Percentiles rank a stretch among this genome's conserved stretches.
phyloP scores from a whole-genome alignment of 2,329 filamentous ascomycete genomes.

The Hymenoscyphus scutula region DNA sequence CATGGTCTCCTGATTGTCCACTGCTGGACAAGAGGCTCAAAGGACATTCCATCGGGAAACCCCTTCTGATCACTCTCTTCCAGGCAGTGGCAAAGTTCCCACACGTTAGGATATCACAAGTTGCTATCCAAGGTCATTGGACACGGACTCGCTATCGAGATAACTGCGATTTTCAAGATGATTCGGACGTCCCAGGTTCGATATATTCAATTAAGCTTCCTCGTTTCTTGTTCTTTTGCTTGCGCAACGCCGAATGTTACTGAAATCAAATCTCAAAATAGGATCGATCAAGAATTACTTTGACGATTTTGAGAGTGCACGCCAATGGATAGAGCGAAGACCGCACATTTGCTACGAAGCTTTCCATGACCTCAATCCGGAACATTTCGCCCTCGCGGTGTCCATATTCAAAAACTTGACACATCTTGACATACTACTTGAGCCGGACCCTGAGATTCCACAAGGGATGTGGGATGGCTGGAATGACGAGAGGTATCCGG shows the following conservation, averaged over 20 bases:
- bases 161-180: background rate
- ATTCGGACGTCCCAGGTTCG: background rate
- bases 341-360: background rate
- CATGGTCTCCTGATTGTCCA: background rate
- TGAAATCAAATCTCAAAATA: background rate
- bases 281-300: background rate
- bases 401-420: slow-evolving; percentile 14
- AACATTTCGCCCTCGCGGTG: background rate
- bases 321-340: slow-evolving; percentile 7
- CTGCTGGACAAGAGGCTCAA: background rate
- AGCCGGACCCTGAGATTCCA: background rate
- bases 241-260: background rate
- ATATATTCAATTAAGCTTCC: background rate
- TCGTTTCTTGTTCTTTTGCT: background rate
- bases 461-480: background rate
- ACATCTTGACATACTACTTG: slow-evolving; percentile 8
- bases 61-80: background rate
- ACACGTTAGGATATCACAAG: background rate
- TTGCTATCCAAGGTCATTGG: background rate
- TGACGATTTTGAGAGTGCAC: background rate
- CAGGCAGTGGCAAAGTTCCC: background rate
- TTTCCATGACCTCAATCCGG: background rate
- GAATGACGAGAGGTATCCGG: background rate
- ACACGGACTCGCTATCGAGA: background rate
- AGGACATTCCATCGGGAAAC: background rate